phyloP scores from a whole-genome alignment of 345 rosid genomes.

The Eucalyptus guilfoylei region DNA sequence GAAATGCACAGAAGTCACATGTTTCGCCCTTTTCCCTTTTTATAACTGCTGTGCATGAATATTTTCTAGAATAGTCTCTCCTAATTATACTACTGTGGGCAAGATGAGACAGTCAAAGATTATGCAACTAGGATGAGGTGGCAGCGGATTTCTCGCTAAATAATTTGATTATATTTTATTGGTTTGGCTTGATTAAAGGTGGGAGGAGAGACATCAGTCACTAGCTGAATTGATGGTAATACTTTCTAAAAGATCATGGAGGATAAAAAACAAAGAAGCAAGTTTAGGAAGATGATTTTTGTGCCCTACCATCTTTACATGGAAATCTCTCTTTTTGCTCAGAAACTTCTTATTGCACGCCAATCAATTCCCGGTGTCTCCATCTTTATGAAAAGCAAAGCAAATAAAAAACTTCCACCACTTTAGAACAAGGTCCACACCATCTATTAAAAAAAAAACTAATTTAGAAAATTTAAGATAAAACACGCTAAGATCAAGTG shows the following conservation, averaged over 20 bases:
- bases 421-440: neutral
- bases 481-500: neutral
- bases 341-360: conserved; percentile 32
- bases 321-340: conserved; percentile 11
- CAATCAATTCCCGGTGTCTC: conserved; percentile 17
- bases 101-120: neutral
- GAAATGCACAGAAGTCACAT: neutral
- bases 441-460: neutral
- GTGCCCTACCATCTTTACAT: conserved; percentile 45
- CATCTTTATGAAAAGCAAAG: conserved; percentile 23
- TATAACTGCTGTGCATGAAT: neutral
- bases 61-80: neutral
- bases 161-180: neutral
- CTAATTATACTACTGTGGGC: neutral
- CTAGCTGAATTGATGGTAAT: neutral
- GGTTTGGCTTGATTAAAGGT: neutral
- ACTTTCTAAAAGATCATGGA: conserved; percentile 15
- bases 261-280: conserved; percentile 6
- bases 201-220: neutral
- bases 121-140: neutral
- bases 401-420: neutral
- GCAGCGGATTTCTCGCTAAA: neutral
- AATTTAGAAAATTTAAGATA: neutral
- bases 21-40: neutral
- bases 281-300: conserved; percentile 23